Evolutionary conservation across 345 rosid genomes (phyloP).

Genomic region (Rhizophora apiculata): DNA sequence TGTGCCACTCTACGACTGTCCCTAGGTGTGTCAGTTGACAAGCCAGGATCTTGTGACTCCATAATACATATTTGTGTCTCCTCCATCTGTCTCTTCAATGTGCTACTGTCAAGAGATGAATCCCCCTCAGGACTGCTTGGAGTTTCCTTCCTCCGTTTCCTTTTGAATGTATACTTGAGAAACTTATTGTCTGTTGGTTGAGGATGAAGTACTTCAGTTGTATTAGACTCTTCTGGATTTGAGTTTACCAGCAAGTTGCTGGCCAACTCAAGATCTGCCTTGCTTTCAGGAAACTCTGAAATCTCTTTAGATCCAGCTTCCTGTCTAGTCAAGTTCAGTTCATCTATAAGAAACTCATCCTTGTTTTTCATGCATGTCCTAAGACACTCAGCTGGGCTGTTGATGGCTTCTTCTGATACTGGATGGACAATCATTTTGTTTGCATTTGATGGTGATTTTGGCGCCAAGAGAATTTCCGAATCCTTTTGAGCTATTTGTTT

Average conservation of each 20-base stretch:
- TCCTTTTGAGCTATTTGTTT: constrained; percentile 26
- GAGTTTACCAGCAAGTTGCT: constrained; percentile 16
- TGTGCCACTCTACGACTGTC: constrained; percentile 45
- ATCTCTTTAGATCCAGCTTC: constrained; percentile 28
- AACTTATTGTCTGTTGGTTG: constrained; percentile 38
- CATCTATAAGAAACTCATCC: constrained; percentile 19
- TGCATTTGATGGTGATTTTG: constrained; percentile 23
- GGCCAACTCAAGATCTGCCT: constrained; percentile 21
- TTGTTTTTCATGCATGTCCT: constrained; percentile 16
- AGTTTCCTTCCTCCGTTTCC: constrained; percentile 70
- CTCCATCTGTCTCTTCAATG: constrained; percentile 30
- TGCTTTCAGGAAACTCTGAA: constrained; percentile 31
- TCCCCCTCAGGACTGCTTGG: constrained; percentile 48
- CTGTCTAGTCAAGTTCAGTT: constrained; percentile 26
- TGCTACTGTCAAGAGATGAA: constrained; percentile 33
- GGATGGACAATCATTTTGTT: constrained; percentile 23
- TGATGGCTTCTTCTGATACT: constrained; percentile 20
- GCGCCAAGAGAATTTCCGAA: constrained; percentile 11
- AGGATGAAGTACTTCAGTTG: constrained; percentile 31
- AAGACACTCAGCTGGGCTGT: constrained; percentile 16
- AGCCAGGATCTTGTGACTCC: constrained; percentile 42
- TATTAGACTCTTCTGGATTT: constrained; percentile 32
- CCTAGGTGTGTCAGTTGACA: constrained; percentile 45
- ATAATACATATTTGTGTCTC: constrained; percentile 39
- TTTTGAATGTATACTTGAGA: constrained; percentile 71